Base-by-base conservation (phyloP, 148 eudicot species). In the Amaranthus cruentus region DNA sequence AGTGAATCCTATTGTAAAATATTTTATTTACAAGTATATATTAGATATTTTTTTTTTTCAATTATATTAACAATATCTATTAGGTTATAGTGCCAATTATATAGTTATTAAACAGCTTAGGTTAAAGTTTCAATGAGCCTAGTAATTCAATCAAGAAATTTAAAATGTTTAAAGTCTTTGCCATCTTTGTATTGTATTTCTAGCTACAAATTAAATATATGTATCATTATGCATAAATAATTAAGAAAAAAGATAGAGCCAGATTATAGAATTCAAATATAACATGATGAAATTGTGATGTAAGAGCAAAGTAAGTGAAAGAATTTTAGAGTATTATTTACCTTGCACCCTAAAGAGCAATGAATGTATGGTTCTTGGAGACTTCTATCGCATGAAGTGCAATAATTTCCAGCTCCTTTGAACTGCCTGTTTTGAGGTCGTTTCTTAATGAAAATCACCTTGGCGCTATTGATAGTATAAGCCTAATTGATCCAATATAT, bases 301-400 rank as follows among this genome's bases (percentile, higher is more conserved):
- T 63, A n/a, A 4, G 56, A 9, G 10, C 5, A 12, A 70, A 51
- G 6, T 12, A 48, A n/a, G 46, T 70, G 42, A 57, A 60, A 18
- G 2, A 60, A 18, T 52, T 18, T 18, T 18, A 18, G 18, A 18
- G 18, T 18, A 18, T 18, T 49, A 55, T 18, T 56, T 81, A 94
- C 99, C 97, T 95, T 95, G 90, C 99, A 95, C 4, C 97, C 99
- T 43, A 95, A 84, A 79, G 99, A 95, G 81, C 97, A 95, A 80
- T 95, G 99, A 72, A 86, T 82, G 63, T 86, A 90, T 10, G 99
- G 97, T 77, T 91, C 97, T 85, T 91, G 99, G 65, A 95, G 97
- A 81, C 93, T 84, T 77, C 99, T 86, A 56, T 95, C 99, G 77
- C 99, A 95, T 4, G 99, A 90, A 69, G 97, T 95, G 81, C 99